Evolutionary conservation across 306 rosid genomes (phyloP).

Genomic region (Comarum palustre): DNA sequence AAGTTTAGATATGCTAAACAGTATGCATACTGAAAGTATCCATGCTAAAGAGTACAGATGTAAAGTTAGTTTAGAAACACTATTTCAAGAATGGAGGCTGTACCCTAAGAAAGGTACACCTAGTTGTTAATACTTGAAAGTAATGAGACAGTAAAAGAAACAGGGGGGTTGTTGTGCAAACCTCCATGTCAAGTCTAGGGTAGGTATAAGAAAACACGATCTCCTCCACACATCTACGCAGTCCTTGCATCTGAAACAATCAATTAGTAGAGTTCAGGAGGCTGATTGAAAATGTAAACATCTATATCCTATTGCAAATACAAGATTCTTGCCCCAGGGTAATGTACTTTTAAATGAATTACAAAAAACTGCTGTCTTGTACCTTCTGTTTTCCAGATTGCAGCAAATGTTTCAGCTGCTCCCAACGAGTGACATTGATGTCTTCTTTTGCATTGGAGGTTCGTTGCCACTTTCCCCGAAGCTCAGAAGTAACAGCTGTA

Average conservation of each 20-base stretch:
- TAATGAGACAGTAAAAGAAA: constrained; percentile 15
- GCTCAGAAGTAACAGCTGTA: constrained; percentile 84
- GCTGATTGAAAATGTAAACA: not conserved
- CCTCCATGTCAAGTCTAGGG: constrained; percentile 97
- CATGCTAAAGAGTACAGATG: not conserved
- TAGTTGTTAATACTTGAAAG: not conserved
- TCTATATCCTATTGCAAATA: not conserved
- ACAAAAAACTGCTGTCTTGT: constrained; percentile 10
- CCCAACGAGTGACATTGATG: constrained; percentile 72
- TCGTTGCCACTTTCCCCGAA: constrained; percentile 81
- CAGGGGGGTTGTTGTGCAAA: constrained; percentile 19
- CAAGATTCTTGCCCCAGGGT: not conserved
- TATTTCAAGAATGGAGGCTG: not conserved
- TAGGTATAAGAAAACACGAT: constrained; percentile 79
- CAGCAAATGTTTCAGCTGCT: constrained; percentile 63
- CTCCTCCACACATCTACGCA: constrained; percentile 74
- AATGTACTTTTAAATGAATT: not conserved
- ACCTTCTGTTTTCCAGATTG: constrained; percentile 81
- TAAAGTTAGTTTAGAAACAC: not conserved
- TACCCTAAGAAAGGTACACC: not conserved
- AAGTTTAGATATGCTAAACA: not conserved
- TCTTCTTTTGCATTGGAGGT: constrained; percentile 61
- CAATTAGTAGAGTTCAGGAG: not conserved
- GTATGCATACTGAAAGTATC: not conserved
- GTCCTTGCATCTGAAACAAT: constrained; percentile 50